Base-by-base conservation (phyloP, 2,329 filamentous ascomycete species). In the Fusarium robinianum region DNA sequence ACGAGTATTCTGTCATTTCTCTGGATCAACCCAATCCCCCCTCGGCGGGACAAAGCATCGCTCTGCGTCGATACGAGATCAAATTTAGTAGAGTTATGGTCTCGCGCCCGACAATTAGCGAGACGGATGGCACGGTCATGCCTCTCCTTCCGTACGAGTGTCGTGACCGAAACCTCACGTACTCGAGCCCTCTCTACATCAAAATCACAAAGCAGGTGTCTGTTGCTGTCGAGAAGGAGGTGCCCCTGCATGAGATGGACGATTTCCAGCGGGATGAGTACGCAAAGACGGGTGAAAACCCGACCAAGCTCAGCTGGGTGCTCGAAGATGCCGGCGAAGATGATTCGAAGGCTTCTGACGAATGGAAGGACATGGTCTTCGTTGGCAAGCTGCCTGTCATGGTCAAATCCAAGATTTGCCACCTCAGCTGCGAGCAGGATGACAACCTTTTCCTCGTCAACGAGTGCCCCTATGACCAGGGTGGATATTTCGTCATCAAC, bases 401-500 rank as follows among this genome's bases (percentile, higher is more conserved):
- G 94, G 79, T 99, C 61, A 96, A 96, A 73, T 96, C 91, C 19
- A 89, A 92, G 69, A 94, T 95, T 60, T 99, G 94, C 70, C 89
- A 95, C 55, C 72, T 99, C 57, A 87, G 87, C 58, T 85, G 87
- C 57, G 82, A 95, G 64, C 81, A 83, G 34, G 92, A 97, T 55
- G 85, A 94, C 39, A 86, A 88, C 35, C 78, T 99, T 2, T 97
- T 95, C 67, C 79, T 88, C 32, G 85, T 95, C 69, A 96, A 96
- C 65, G 94, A 99, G 71, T 99, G 94, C 58, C 94, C 94, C 1
- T 99, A 96, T 68, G 94, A 99, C 64, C 94, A 96, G 65, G 94
- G 94, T 58, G 94, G 94, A 56, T 99, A 99, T 71, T 99, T 99
- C 65, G 90, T 99, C 62, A 99, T 99, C 78, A 99, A 99, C 72